phyloP scores from a whole-genome alignment of 371 early-diverging fungal genomes.

The Vairimorpha apis region DNA sequence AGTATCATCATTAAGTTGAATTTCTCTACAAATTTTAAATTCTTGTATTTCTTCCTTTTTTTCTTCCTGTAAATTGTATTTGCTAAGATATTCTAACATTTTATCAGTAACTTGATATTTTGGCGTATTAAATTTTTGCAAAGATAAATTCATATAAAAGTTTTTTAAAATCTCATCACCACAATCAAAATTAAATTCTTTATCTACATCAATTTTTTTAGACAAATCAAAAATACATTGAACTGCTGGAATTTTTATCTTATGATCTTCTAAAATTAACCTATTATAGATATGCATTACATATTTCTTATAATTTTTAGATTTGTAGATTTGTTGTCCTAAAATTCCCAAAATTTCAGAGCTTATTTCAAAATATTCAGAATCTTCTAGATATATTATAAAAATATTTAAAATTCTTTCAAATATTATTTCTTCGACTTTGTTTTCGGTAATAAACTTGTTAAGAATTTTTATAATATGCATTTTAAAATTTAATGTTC shows the following conservation, averaged over 20 bases:
- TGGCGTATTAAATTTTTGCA: no score
- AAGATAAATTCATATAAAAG: conserved; percentile 3
- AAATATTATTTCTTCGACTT: conserved; percentile 3
- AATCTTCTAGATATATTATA: conserved; percentile 60
- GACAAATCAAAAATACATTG: conserved; percentile 44
- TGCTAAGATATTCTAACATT: conserved; percentile 17
- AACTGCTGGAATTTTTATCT: conserved; percentile 50
- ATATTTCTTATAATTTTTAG: conserved; percentile 40
- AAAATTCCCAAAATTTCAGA: conserved; percentile 58
- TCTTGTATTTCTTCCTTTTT: conserved; percentile 3
- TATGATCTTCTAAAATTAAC: conserved; percentile 59
- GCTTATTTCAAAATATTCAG: conserved; percentile 56
- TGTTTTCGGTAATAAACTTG: conserved; percentile 16
- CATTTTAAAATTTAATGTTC: conserved; percentile 55
- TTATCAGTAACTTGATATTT: no score
- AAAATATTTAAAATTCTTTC: conserved; percentile 43
- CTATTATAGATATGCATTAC: conserved; percentile 59
- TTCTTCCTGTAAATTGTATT: conserved; percentile 17
- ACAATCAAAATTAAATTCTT: not conserved
- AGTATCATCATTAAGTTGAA: conserved; percentile 30
- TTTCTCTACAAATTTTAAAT: conserved; percentile 47
- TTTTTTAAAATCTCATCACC: not conserved
- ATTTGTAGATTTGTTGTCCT: conserved; percentile 35
- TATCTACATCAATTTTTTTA: not conserved
- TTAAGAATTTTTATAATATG: conserved; percentile 51